phyloP scores from a whole-genome alignment of 352 stramenopile species.

The Globisporangium paroecandrum region DNA sequence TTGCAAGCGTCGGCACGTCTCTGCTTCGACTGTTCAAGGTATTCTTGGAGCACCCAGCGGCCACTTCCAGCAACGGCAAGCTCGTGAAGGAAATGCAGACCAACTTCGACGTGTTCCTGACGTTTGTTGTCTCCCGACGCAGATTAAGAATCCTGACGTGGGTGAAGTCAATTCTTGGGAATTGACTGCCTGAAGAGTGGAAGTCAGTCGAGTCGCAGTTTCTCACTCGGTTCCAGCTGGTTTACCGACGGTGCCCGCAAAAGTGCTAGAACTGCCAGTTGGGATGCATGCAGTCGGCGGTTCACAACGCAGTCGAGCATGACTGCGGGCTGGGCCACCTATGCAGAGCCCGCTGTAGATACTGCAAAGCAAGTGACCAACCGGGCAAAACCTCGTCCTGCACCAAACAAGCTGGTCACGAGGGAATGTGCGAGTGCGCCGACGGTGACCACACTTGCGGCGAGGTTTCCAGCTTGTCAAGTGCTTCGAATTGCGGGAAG shows the following conservation, averaged over 20 bases:
- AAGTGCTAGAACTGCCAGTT: conserved; percentile 47
- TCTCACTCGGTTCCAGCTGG: conserved; percentile 36
- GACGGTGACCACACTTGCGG: conserved; percentile 62
- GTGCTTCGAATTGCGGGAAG: conserved; percentile 50
- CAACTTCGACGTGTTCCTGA: conserved; percentile 36
- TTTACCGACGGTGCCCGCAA: conserved; percentile 56
- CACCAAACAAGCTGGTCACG: conserved; percentile 50
- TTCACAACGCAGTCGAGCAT: conserved; percentile 33
- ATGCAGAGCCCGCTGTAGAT: conserved; percentile 45
- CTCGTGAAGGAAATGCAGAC: conserved; percentile 24
- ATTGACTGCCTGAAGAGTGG: conserved; percentile 42
- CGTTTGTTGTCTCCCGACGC: too few species aligned
- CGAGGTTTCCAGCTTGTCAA: conserved; percentile 26
- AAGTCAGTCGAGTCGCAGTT: conserved; percentile 42
- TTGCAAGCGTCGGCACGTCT: background rate
- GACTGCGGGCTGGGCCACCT: conserved; percentile 51
- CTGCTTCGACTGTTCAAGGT: conserved; percentile 21
- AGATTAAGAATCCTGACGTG: conserved; percentile 32
- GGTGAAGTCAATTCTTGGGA: conserved; percentile 35
- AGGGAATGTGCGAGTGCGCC: conserved; percentile 60
- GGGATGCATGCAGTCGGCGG: conserved; percentile 56
- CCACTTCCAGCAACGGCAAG: conserved; percentile 15
- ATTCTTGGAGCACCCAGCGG: conserved; percentile 22
- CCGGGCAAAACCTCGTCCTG: conserved; percentile 31
- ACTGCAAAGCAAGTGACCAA: conserved; percentile 26